These are phyloP conservation scores for Rubia tinctorum DNA, from an alignment of 305 asterid species.

Conservation along the genomic window DNA sequence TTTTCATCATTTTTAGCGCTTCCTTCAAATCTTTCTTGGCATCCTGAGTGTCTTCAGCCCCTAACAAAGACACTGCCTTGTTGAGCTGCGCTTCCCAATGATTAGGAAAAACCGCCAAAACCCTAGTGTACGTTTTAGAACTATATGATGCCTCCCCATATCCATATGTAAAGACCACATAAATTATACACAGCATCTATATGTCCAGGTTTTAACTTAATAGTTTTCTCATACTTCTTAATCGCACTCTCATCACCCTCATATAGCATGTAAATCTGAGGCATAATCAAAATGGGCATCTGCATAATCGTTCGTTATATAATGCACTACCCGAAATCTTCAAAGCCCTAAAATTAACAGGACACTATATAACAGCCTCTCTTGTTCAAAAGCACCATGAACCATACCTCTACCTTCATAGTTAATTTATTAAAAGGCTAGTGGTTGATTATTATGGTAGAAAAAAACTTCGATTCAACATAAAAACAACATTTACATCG, in stretches of 20 bases:
- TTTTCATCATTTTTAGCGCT: conserved; percentile 90
- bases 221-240: conserved; percentile 98
- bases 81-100: conserved; percentile 98
- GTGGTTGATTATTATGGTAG: no score
- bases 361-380: conserved; percentile 96
- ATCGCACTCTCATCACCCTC: conserved; percentile 94
- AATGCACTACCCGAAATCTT: conserved; percentile 97
- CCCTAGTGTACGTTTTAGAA: conserved; percentile 97
- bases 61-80: conserved; percentile 84
- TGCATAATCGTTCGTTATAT: conserved; percentile 90
- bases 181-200: conserved; percentile 87
- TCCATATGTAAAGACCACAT: no score
- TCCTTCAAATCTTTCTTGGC: conserved; percentile 95
- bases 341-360: conserved; percentile 92
- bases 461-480: no score
- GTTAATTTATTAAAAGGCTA: no score
- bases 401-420: conserved; percentile 93
- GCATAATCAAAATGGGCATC: conserved; percentile 99
- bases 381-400: conserved; percentile 96
- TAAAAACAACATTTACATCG: no score
- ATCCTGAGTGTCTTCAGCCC: conserved; percentile 94
- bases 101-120: conserved; percentile 85
- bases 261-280: conserved; percentile 92
- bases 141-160: conserved; percentile 96
- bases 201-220: conserved; percentile 95